phyloP scores from a whole-genome alignment of 1,284 basidiomycete genomes.

The Agroathelia rolfsii region DNA sequence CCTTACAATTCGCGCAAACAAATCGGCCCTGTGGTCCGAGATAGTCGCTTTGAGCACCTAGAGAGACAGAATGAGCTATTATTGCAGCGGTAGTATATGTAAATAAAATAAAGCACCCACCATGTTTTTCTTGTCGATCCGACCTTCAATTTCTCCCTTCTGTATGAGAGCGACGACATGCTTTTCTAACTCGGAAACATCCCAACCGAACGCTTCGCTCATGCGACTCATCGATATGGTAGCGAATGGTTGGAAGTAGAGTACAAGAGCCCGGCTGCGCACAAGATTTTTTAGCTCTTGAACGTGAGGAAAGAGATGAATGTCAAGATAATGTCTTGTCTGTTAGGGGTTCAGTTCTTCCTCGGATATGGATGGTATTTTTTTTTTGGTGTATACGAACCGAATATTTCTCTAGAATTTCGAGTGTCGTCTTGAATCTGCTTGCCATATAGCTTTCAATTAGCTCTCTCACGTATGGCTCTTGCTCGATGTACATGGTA shows the following conservation, averaged over 20 bases:
- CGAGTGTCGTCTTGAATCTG: constrained; percentile 73
- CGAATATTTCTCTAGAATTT: constrained; percentile 62
- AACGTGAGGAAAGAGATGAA: constrained; percentile 64
- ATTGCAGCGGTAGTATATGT: too few relatives aligned
- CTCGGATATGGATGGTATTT: not conserved
- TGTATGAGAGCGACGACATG: constrained; percentile 70
- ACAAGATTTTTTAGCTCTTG: constrained; percentile 49
- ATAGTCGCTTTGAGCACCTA: constrained; percentile 68
- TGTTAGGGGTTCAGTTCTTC: constrained; percentile 18
- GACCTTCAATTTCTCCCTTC: constrained; percentile 61
- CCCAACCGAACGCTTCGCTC: constrained; percentile 77
- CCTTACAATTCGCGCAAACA: constrained; percentile 68
- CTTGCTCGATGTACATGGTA: constrained; percentile 72
- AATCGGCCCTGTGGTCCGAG: constrained; percentile 59
- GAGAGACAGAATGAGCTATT: too few relatives aligned
- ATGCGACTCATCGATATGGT: constrained; percentile 73
- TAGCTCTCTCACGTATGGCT: constrained; percentile 76
- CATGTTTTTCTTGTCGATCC: constrained; percentile 77
- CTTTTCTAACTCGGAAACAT: constrained; percentile 53
- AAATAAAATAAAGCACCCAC: constrained; percentile 25
- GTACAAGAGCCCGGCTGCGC: constrained; percentile 63
- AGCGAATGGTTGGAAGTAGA: constrained; percentile 80
- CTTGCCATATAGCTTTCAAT: constrained; percentile 75
- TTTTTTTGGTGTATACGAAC: constrained; percentile 33
- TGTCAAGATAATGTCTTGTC: constrained; percentile 68